Base-by-base conservation (phyloP, 768 basidiomycete genomes). In the Hericium coralloides region DNA sequence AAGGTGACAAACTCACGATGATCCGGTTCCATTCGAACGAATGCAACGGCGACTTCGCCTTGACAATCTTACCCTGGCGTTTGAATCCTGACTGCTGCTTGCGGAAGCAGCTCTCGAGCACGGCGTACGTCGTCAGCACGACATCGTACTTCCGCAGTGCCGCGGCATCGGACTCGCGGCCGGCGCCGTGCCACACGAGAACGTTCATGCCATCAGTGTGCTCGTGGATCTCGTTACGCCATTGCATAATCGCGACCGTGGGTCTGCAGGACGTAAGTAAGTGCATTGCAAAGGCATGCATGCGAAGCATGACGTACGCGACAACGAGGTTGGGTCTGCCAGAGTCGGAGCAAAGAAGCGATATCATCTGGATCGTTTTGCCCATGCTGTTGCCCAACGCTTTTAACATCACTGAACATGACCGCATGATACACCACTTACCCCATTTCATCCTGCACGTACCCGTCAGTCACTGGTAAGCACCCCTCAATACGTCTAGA, bases 341-440 rank as follows among this genome's bases (percentile, higher is more conserved):
- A 50, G 78, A 68, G 64, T 94, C 91, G 1, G 87, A 83, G 4
- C 95, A 82, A 38, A 99, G 77, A 39, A 98, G 77, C 1, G 94
- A 80, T 52, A 99, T 95, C 62, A 94, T 92, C 67, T 99, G 97
- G 58, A 99, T 98, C 0, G 95, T 99, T 71, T 94, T 93, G 14
- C 89, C 89, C 91, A 94, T 92, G 18, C 89, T 31, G 31, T 31
- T 31, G 31, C 31, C 31, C 31, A 31, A 9, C 8, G 31, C 8
- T 9, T 31, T 31, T 87, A 60, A 45, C 52, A 38, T n/a, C 41
- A 60, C 23, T 25, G 2, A 12, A 8, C 49, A 50, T 25, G 45
- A n/a, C 47, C n/a, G 49, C 56, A 57, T 38, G 9, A 53, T 26
- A 53, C 47, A 52, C 10, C 31, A 25, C 79, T 70, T 77, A 85